Evolutionary conservation across 192 early-diverging fungal genomes (phyloP).

Genomic region (Backusella sp.): DNA sequence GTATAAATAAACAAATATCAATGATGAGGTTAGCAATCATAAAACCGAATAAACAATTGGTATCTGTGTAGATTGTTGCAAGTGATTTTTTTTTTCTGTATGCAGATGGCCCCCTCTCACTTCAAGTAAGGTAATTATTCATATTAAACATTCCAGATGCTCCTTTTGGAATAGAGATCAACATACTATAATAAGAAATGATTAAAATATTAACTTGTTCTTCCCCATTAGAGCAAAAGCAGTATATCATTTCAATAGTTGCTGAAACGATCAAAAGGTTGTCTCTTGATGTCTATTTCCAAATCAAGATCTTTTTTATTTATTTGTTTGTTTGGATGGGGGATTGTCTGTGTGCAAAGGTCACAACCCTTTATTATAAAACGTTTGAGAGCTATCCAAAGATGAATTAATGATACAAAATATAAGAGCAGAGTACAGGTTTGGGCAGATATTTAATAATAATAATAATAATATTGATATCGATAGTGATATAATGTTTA

Average conservation of each 20-base stretch:
- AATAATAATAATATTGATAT: not conserved
- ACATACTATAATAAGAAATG: too few species aligned
- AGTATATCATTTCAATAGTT: not conserved
- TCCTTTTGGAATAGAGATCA: too few species aligned
- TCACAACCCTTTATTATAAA: not conserved
- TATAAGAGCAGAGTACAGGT: not conserved
- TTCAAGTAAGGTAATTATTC: too few species aligned
- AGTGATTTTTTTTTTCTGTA: too few species aligned
- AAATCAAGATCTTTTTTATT: not conserved
- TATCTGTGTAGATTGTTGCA: too few species aligned
- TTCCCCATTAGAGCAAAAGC: too few species aligned
- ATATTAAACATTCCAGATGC: too few species aligned
- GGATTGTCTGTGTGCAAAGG: not conserved
- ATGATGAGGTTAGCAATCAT: too few species aligned
- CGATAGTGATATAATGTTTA: not conserved
- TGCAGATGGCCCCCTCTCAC: too few species aligned
- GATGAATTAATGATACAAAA: not conserved
- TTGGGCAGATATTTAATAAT: not conserved
- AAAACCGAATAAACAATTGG: too few species aligned
- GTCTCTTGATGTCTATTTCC: not conserved
- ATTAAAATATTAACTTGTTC: too few species aligned
- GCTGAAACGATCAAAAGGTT: not conserved
- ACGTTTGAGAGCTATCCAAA: not conserved
- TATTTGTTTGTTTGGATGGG: not conserved
- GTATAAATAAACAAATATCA: too few species aligned